Conservation (phyloP, 2,329 filamentous ascomycete species). For the Aspergillus chevalieri region DNA sequence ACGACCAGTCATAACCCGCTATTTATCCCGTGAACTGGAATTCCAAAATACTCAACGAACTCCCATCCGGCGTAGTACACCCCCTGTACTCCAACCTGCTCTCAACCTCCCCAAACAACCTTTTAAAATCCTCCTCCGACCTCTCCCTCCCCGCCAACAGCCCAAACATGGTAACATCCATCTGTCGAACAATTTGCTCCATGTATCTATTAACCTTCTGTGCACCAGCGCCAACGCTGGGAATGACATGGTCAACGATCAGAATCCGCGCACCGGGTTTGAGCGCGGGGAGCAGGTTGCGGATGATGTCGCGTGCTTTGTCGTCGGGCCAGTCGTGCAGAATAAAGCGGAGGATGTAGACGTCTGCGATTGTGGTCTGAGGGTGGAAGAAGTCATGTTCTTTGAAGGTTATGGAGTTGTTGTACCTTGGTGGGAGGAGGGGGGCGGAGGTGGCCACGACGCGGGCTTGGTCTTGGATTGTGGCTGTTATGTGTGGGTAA, state of each 20-base stretch:
- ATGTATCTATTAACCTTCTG: neutral
- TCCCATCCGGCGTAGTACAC: neutral
- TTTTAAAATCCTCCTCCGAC: neutral
- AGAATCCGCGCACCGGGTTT: neutral
- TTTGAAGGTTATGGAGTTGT: neutral
- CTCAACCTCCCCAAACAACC: neutral
- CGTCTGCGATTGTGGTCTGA: neutral
- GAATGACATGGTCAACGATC: neutral
- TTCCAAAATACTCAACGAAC: neutral
- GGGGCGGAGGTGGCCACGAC: neutral
- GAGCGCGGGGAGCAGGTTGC: neutral
- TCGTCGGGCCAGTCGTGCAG: slow-evolving; percentile 5
- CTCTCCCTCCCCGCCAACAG: slow-evolving; percentile 1
- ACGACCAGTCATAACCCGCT: too few species aligned
- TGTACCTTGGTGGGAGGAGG: neutral
- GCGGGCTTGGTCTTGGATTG: slow-evolving; percentile 1
- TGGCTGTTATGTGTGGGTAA: neutral
- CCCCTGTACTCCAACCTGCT: neutral
- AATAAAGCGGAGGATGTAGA: slow-evolving; percentile 2
- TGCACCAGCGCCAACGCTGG: neutral
- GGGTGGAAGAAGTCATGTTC: slow-evolving; percentile 2
- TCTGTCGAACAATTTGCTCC: neutral
- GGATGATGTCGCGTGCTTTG: neutral
- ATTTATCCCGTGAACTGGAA: neutral
- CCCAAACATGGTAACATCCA: neutral